Conservation (phyloP, 1,139 yeast genomes). For the Pichia sp. region DNA sequence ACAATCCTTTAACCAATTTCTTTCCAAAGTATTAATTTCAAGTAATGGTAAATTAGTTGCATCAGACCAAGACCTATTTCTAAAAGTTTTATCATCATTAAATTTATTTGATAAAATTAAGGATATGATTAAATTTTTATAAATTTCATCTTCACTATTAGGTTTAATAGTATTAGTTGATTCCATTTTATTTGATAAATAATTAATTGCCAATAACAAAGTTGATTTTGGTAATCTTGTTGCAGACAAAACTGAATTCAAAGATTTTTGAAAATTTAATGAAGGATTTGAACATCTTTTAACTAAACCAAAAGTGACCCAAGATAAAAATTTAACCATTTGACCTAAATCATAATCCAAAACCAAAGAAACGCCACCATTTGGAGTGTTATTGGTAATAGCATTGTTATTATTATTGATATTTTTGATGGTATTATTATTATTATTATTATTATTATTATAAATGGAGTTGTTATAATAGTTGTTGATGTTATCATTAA, state of each 20-base stretch:
- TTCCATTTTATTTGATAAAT: constrained; percentile 45
- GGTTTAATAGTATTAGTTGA: constrained; percentile 14
- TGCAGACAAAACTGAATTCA: constrained; percentile 72
- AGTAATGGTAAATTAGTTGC: constrained; percentile 75
- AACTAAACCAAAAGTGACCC: constrained; percentile 30
- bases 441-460: not conserved
- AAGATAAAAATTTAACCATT: constrained; percentile 63
- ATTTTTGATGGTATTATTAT: not conserved
- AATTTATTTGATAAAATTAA: constrained; percentile 86
- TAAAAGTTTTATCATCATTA: constrained; percentile 94
- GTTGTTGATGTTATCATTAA: not conserved
- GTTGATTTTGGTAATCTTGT: constrained; percentile 84
- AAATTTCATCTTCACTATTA: constrained; percentile 39
- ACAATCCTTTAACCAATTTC: constrained; percentile 56
- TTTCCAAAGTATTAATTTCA: constrained; percentile 61
- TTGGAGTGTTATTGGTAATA: constrained; percentile 6
- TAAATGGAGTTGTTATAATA: not conserved
- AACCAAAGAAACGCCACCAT: constrained; percentile 66
- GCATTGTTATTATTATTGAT: not conserved
- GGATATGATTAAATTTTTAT: constrained; percentile 60
- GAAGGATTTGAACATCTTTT: constrained; percentile 39
- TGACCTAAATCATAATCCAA: constrained; percentile 70
- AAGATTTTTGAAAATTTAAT: constrained; percentile 51
- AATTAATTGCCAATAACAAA: constrained; percentile 70
- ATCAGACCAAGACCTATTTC: constrained; percentile 91